A percentile compares a stretch with the other conserved stretches of the same genome.
Conservation (phyloP, 2,329 filamentous ascomycete genomes). For the Celoporthe dispersa region DNA sequence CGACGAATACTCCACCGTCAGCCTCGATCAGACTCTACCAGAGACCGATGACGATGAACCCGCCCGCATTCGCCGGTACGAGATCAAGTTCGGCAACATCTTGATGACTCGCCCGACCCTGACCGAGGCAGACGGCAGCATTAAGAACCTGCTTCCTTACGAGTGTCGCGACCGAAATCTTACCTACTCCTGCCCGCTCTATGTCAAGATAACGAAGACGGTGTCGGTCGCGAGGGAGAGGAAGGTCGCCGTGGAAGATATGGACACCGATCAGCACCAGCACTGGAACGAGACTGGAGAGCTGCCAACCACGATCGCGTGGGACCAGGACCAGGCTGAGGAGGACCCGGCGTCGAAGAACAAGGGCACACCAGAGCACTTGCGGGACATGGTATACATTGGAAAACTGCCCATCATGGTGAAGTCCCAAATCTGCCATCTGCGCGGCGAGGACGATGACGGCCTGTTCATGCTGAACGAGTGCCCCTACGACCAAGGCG, state of each 20-base stretch:
- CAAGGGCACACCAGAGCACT: conserved; percentile 58
- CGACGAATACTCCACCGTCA: conserved; percentile 86
- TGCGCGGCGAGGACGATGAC: conserved; percentile 82
- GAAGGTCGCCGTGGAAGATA: conserved; percentile 66
- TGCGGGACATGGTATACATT: conserved; percentile 81
- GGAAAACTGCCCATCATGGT: conserved; percentile 98
- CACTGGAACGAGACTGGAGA: conserved; percentile 60
- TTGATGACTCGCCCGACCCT: conserved; percentile 88
- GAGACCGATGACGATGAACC: conserved; percentile 75
- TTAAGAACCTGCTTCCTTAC: conserved; percentile 85
- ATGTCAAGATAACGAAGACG: conserved; percentile 84
- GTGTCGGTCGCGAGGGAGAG: conserved; percentile 82
- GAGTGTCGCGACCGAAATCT: conserved; percentile 95
- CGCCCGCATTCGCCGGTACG: conserved; percentile 87
- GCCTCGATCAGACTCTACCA: conserved; percentile 90
- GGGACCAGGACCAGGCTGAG: conserved; percentile 64
- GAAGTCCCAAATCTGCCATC: conserved; percentile 92
- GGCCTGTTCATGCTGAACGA: conserved; percentile 91
- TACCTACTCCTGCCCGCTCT: conserved; percentile 91
- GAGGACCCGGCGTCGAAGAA: conserved; percentile 54
- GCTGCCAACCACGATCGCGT: conserved; percentile 61
- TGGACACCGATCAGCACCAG: conserved; percentile 66
- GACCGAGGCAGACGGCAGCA: conserved; percentile 89
- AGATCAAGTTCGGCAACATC: conserved; percentile 91
- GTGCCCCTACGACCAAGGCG: conserved; percentile 96